These are phyloP conservation scores for Xerocomus amazonicus DNA, from an alignment of 1,284 basidiomycete species.

Conservation along the genomic window DNA sequence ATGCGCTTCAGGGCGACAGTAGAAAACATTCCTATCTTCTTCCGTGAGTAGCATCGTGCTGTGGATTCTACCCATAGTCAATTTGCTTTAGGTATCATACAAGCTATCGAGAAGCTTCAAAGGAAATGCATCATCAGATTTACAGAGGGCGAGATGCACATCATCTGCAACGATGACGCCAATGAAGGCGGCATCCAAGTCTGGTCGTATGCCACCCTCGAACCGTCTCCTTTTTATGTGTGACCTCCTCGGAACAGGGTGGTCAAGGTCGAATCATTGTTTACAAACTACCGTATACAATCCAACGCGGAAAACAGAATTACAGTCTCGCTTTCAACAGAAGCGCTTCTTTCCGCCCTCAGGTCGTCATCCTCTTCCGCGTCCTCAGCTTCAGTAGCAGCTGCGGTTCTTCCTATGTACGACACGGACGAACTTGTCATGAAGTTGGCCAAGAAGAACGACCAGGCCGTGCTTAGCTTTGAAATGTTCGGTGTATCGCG, in stretches of 20 bases:
- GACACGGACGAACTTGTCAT: slow-evolving; percentile 69
- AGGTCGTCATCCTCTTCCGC: slow-evolving; percentile 54
- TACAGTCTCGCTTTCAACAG: slow-evolving; percentile 66
- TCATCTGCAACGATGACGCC: slow-evolving; percentile 79
- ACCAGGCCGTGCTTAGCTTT: slow-evolving; percentile 69
- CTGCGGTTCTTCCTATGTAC: slow-evolving; percentile 33
- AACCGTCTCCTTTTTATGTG: not conserved
- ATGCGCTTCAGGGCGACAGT: slow-evolving; percentile 70
- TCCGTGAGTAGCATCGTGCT: slow-evolving; percentile 40
- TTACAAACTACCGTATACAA: slow-evolving; percentile 81
- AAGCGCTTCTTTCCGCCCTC: slow-evolving; percentile 74
- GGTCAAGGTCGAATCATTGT: slow-evolving; percentile 69
- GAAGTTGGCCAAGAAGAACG: slow-evolving; percentile 81
- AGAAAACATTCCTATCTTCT: slow-evolving; percentile 56
- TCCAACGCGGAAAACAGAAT: slow-evolving; percentile 86
- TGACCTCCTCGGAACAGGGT: slow-evolving; percentile 36
- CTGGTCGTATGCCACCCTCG: slow-evolving; percentile 69
- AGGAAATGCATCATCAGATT: slow-evolving; percentile 82
- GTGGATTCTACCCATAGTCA: not conserved
- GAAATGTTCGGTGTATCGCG: slow-evolving; percentile 62
- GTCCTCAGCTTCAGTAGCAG: slow-evolving; percentile 33
- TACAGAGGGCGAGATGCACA: slow-evolving; percentile 70
- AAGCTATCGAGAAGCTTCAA: slow-evolving; percentile 79
- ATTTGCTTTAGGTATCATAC: slow-evolving; percentile 55
- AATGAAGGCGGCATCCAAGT: slow-evolving; percentile 86